These are phyloP conservation scores for Hemerocallis citrina DNA, from an alignment of 106 monocot species.

Conservation along the genomic window DNA sequence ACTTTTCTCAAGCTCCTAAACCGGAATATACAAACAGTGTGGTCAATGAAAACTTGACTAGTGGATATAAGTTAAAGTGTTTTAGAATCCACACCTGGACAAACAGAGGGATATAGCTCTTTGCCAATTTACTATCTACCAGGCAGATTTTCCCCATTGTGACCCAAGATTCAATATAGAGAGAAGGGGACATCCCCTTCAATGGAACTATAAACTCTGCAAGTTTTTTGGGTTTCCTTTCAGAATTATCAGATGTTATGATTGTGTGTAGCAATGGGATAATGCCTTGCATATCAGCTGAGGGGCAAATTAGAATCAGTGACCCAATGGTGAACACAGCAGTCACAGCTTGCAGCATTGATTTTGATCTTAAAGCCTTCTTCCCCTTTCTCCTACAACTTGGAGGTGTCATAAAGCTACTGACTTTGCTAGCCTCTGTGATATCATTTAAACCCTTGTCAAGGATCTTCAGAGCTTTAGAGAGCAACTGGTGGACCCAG, in stretches of 20 bases:
- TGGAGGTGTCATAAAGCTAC: conserved; percentile 23
- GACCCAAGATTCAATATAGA: conserved; percentile 86
- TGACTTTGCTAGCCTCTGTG: conserved; percentile 24
- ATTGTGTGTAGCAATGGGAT: conserved; percentile 67
- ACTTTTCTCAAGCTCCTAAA: conserved; percentile 92
- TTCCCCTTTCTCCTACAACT: conserved; percentile 34
- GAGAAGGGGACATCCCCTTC: conserved; percentile 50
- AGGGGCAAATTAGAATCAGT: conserved; percentile 59
- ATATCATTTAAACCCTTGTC: conserved; percentile 45
- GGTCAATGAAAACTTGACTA: conserved; percentile 1
- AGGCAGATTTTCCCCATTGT: conserved; percentile 97
- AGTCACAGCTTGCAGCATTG: conserved; percentile 40
- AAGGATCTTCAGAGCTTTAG: conserved; percentile 44
- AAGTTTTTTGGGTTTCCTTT: conserved; percentile 30
- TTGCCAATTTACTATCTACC: conserved; percentile 79
- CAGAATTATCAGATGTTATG: conserved; percentile 57
- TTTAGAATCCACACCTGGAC: conserved; percentile 58
- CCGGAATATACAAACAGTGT: conserved; percentile 6
- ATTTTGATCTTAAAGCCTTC: conserved; percentile 51
- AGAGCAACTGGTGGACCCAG: conserved; percentile 66
- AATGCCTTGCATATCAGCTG: conserved; percentile 51
- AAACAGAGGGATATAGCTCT: conserved; percentile 88
- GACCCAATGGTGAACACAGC: conserved; percentile 89
- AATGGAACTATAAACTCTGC: conserved; percentile 31
- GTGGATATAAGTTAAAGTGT: background rate